Conservation (phyloP, 192 early-diverging fungal genomes). For the Chytriomyces hyalinus region DNA sequence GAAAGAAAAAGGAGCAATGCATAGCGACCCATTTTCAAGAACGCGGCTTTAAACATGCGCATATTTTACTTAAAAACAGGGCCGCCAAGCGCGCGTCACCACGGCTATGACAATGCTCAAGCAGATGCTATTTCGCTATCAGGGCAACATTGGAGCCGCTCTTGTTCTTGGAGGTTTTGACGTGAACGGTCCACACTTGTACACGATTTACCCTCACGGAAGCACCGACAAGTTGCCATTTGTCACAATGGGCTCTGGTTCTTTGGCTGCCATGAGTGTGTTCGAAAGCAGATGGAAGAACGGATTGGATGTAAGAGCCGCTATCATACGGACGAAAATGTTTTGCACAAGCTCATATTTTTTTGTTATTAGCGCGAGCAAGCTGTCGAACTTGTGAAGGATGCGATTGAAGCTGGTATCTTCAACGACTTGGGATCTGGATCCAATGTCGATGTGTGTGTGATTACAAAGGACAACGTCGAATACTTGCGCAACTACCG, state of each 20-base stretch:
- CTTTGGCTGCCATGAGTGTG: slow-evolving; percentile 93
- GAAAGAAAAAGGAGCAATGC: too few species aligned
- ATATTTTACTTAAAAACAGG: slow-evolving; percentile 29
- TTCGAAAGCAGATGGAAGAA: slow-evolving; percentile 87
- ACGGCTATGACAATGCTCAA: slow-evolving; percentile 97
- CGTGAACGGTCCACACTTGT: slow-evolving; percentile 86
- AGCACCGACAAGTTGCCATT: slow-evolving; percentile 95
- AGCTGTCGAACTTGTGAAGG: slow-evolving; percentile 86
- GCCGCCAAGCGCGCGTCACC: slow-evolving; percentile 82
- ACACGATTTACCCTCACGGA: slow-evolving; percentile 92
- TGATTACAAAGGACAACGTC: slow-evolving; percentile 84
- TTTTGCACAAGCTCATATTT: neutral
- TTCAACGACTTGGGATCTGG: slow-evolving; percentile 99
- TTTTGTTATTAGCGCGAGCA: slow-evolving; percentile 74
- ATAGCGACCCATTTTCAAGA: too few species aligned
- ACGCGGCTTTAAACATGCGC: too few species aligned
- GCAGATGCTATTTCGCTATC: slow-evolving; percentile 97
- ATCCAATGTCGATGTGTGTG: slow-evolving; percentile 91
- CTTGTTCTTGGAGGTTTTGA: slow-evolving; percentile 94
- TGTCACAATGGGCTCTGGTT: slow-evolving; percentile 94
- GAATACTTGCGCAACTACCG: slow-evolving; percentile 86
- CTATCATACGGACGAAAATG: neutral
- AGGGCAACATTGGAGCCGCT: slow-evolving; percentile 93
- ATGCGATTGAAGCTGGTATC: slow-evolving; percentile 96
- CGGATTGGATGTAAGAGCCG: slow-evolving; percentile 65